These are phyloP conservation scores for Globisporangium recalcitrans DNA, from an alignment of 352 stramenopile species.

Conservation along the genomic window DNA sequence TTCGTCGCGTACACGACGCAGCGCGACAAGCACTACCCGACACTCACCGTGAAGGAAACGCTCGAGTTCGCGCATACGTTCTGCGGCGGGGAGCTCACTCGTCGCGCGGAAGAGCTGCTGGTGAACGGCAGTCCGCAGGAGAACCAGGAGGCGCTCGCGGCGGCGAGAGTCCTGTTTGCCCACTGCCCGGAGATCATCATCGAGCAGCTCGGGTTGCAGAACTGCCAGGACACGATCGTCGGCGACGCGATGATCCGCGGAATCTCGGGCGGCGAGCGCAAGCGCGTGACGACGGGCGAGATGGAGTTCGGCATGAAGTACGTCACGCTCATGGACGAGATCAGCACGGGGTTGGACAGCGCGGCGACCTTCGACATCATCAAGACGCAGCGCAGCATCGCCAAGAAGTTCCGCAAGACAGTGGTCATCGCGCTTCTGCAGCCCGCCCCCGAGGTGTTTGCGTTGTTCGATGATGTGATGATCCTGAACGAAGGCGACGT, in stretches of 20 bases:
- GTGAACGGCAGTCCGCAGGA: neutral
- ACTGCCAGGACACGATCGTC: slow-evolving; percentile 16
- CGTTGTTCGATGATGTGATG: neutral
- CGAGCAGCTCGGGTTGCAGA: slow-evolving; percentile 6
- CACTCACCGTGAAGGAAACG: slow-evolving; percentile 48
- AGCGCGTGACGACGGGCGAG: slow-evolving; percentile 70
- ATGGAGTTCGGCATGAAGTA: slow-evolving; percentile 83
- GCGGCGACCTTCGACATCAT: slow-evolving; percentile 67
- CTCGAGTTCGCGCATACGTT: slow-evolving; percentile 40
- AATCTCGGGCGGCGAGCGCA: slow-evolving; percentile 66
- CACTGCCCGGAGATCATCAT: slow-evolving; percentile 42
- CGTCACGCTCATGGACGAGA: slow-evolving; percentile 86
- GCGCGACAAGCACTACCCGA: slow-evolving; percentile 42
- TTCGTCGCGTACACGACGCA: slow-evolving; percentile 47
- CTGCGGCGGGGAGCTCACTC: slow-evolving; percentile 14
- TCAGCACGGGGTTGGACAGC: slow-evolving; percentile 88
- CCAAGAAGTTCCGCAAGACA: slow-evolving; percentile 29
- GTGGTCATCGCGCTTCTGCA: neutral
- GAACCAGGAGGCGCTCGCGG: neutral
- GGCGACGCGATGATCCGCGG: slow-evolving; percentile 57
- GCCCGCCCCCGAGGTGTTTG: neutral
- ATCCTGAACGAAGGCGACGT: neutral
- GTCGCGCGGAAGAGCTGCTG: neutral
- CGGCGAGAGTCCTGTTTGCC: slow-evolving; percentile 17
- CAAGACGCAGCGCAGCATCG: slow-evolving; percentile 35